Evolutionary conservation across 192 early-diverging fungal species (phyloP).

Genomic region (Coemansia sp.): DNA sequence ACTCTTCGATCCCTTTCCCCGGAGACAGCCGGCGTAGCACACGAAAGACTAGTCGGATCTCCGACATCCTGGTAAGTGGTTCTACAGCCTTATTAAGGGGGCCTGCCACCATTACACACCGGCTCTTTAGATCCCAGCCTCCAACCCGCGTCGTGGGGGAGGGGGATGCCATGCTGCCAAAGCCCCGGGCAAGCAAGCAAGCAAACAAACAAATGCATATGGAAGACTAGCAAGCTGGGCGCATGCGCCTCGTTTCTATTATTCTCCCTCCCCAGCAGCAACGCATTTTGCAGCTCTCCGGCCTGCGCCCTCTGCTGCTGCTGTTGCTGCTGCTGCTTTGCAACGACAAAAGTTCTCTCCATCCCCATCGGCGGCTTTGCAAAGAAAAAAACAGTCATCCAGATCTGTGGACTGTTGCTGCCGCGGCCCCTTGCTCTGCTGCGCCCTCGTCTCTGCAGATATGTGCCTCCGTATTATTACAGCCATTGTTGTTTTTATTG

Average conservation of each 20-base stretch:
- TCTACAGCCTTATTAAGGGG: not conserved
- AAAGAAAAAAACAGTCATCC: not conserved
- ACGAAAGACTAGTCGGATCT: not conserved
- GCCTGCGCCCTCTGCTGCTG: not conserved
- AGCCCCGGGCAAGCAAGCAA: not conserved
- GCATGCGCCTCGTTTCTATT: slow-evolving; percentile 10
- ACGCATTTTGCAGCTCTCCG: not conserved
- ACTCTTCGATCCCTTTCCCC: not conserved
- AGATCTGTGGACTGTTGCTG: not conserved
- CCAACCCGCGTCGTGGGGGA: no score
- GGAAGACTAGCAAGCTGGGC: not conserved
- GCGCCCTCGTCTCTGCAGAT: not conserved
- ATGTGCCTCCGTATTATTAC: not conserved
- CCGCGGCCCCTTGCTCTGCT: not conserved
- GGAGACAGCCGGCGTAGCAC: not conserved
- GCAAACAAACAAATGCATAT: not conserved
- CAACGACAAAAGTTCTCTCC: not conserved
- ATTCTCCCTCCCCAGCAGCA: not conserved
- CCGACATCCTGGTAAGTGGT: not conserved
- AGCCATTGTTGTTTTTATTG: not conserved
- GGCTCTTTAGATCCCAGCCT: not conserved
- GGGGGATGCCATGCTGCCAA: not conserved
- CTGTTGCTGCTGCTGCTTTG: not conserved
- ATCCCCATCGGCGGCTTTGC: not conserved
- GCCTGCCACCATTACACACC: not conserved